Percentiles rank a stretch among this genome's conserved stretches.
Conservation (phyloP, 1,284 basidiomycete species). For the Ganoderma lucidum region DNA sequence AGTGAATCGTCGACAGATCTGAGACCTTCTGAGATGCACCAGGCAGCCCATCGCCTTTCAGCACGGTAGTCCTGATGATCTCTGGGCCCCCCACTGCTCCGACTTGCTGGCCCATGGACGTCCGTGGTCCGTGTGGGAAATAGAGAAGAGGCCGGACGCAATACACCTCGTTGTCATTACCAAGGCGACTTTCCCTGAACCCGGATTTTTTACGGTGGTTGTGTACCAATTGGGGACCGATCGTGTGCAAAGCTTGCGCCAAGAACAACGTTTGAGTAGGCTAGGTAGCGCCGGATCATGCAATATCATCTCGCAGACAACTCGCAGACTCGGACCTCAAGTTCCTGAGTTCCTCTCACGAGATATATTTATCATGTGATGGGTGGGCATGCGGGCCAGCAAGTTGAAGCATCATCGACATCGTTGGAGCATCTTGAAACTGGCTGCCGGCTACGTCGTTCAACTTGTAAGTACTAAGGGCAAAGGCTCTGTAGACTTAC, state of each 20-base stretch:
- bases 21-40: not conserved
- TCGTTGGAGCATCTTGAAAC: not conserved
- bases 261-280: not conserved
- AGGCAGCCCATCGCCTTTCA: not conserved
- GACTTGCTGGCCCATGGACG: not conserved
- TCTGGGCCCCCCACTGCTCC: not conserved
- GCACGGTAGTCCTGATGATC: not conserved
- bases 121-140: not conserved
- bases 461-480: not conserved
- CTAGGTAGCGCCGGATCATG: not conserved
- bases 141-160: not conserved
- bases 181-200: not conserved
- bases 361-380: not conserved
- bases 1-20: not conserved
- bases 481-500: not conserved
- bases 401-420: not conserved
- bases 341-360: not conserved
- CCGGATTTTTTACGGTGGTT: not conserved
- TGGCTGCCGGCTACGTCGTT: not conserved
- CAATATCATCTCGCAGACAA: not conserved
- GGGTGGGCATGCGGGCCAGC: not conserved
- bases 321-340: not conserved
- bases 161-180: not conserved
- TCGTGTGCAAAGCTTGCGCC: not conserved
- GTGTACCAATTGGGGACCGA: not conserved